phyloP scores from a whole-genome alignment of 2,329 filamentous ascomycete species.

The Colletotrichum sp. region DNA sequence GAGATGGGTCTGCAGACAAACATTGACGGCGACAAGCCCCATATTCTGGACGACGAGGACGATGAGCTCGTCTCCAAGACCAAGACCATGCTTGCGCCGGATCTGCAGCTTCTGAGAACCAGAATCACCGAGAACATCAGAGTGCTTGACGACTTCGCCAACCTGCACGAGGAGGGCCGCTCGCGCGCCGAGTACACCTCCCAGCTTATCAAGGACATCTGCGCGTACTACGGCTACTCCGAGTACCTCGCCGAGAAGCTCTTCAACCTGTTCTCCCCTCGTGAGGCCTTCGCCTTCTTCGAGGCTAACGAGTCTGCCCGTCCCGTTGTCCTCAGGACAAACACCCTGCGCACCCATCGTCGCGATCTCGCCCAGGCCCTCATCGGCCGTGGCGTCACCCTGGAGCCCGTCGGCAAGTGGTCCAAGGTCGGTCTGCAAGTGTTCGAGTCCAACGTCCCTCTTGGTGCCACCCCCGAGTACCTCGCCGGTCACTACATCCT shows the following conservation, averaged over 20 bases:
- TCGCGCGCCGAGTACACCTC: slow-evolving; percentile 88
- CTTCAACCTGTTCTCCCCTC: slow-evolving; percentile 87
- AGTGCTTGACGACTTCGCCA: slow-evolving; percentile 86
- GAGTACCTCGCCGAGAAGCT: slow-evolving; percentile 96
- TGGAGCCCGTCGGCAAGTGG: slow-evolving; percentile 98
- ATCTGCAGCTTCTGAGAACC: slow-evolving; percentile 86
- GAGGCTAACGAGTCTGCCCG: slow-evolving; percentile 96
- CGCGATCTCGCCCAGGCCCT: slow-evolving; percentile 88
- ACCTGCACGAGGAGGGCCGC: slow-evolving; percentile 78
- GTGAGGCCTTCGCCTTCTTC: slow-evolving; percentile 97
- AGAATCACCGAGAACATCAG: slow-evolving; percentile 93
- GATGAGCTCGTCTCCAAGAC: slow-evolving; percentile 63
- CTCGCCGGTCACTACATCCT: slow-evolving; percentile 97
- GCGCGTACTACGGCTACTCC: slow-evolving; percentile 96
- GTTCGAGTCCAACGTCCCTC: slow-evolving; percentile 84
- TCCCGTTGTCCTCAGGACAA: slow-evolving; percentile 94
- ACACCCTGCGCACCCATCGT: slow-evolving; percentile 81
- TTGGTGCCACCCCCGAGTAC: slow-evolving; percentile 97
- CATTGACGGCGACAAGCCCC: slow-evolving; percentile 78
- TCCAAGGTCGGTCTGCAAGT: slow-evolving; percentile 97
- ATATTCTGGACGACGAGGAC: slow-evolving; percentile 68
- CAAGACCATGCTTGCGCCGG: slow-evolving; percentile 76
- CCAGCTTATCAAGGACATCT: slow-evolving; percentile 89
- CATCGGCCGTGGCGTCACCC: slow-evolving; percentile 94
- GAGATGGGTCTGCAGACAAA: slow-evolving; percentile 92